Evolutionary conservation across 148 eudicot species (phyloP).

Genomic region (Euryodendron excelsum): DNA sequence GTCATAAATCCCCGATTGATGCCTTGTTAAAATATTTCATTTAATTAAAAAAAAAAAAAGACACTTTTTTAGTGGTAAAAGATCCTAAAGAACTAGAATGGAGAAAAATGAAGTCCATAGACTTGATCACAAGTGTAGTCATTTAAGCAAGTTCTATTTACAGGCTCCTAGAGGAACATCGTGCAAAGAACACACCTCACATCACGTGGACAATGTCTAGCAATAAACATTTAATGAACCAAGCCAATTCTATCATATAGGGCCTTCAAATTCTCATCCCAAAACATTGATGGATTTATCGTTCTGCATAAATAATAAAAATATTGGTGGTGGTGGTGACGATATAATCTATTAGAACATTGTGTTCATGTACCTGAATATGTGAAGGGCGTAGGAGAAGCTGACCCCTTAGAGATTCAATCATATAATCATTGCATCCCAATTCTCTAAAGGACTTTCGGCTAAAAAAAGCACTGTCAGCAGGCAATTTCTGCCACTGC

Average conservation of each 20-base stretch:
- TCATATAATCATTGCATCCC: constrained; percentile 62
- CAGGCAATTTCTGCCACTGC: constrained; percentile 35
- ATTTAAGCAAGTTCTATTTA: neutral
- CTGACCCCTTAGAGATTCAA: constrained; percentile 57
- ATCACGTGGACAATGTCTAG: neutral
- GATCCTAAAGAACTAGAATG: neutral
- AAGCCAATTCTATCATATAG: neutral
- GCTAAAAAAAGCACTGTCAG: constrained; percentile 62
- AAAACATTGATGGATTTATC: neutral
- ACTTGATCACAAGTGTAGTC: neutral
- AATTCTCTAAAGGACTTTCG: constrained; percentile 63
- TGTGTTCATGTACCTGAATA: constrained; percentile 60
- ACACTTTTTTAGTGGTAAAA: neutral
- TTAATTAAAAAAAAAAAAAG: neutral
- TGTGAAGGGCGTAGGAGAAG: constrained; percentile 65
- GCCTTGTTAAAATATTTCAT: neutral
- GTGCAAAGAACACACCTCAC: neutral
- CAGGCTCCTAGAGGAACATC: neutral
- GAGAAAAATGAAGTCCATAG: neutral
- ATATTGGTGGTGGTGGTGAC: neutral
- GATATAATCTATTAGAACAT: neutral
- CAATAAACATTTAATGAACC: neutral
- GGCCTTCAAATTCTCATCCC: no score
- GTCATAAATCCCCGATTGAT: neutral
- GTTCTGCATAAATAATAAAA: neutral